Evolutionary conservation across 2,329 filamentous ascomycete species (phyloP).

Genomic region (Beauveria brongniartii): DNA sequence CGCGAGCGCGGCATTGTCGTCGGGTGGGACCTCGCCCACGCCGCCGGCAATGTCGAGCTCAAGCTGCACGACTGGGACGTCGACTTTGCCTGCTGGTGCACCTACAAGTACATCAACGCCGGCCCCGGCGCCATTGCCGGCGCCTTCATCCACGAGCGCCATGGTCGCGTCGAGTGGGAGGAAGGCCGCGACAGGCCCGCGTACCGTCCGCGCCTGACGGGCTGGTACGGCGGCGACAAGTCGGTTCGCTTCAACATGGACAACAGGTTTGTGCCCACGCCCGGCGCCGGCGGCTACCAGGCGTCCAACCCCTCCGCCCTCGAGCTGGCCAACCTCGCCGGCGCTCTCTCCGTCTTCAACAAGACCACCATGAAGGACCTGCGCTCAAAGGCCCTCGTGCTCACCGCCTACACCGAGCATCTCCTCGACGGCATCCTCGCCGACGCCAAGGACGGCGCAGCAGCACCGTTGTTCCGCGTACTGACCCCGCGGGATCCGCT

Average conservation of each 20-base stretch:
- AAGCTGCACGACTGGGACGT: conserved; percentile 81
- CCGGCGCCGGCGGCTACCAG: conserved; percentile 74
- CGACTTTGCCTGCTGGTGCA: conserved; percentile 89
- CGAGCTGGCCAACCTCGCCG: conserved; percentile 67
- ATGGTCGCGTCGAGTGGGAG: conserved; percentile 47
- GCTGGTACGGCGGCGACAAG: conserved; percentile 86
- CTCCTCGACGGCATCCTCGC: conserved; percentile 44
- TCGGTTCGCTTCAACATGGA: conserved; percentile 73
- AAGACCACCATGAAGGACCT: conserved; percentile 62
- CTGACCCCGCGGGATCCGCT: conserved; percentile 62
- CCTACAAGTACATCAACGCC: conserved; percentile 88
- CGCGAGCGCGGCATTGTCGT: conserved; percentile 62
- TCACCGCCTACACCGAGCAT: conserved; percentile 71
- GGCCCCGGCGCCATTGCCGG: conserved; percentile 77
- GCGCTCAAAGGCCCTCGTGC: conserved; percentile 59
- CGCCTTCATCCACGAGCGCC: conserved; percentile 69
- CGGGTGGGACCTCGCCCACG: conserved; percentile 85
- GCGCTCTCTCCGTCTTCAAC: conserved; percentile 65
- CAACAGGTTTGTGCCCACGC: conserved; percentile 67
- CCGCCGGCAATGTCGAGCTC: conserved; percentile 74
- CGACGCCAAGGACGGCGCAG: conserved; percentile 18
- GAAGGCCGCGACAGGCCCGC: conserved; percentile 27
- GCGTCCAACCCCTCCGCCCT: conserved; percentile 75
- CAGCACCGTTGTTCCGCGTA: conserved; percentile 48
- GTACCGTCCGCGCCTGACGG: conserved; percentile 61